Evolutionary conservation across 2,329 filamentous ascomycete species (phyloP), one percentile per base, ranked within the genome.

Genomic region (Fusarium ambrosium): DNA sequence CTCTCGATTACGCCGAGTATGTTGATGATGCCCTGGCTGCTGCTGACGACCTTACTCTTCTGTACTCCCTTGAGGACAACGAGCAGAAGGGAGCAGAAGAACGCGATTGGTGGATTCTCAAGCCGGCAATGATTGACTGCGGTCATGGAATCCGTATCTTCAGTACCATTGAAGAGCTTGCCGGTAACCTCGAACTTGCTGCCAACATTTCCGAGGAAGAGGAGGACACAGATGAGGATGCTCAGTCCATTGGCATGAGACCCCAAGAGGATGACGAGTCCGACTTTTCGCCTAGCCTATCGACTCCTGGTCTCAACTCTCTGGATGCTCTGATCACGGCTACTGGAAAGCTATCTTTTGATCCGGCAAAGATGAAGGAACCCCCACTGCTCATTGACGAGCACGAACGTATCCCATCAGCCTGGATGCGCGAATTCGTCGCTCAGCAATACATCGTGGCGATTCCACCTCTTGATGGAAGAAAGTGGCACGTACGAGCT

Each of bases 61-160:
- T 84, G 27, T 80, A 78, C 43, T 83, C 82, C 0, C 79, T 84
- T 0, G 81, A 84, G 32, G 77, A 81, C 4, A 84, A 84, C 37
- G 80, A 77, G 22, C 45, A 37, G 9, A 82, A 77, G 55, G 69
- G 73, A 1, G 37, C 79, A 0, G 60, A 61, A 0, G 77, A 84
- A 2, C 74, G 83, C 1, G 79, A 84, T 36, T 84, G 83, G 82
- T 84, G 83, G 83, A 84, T 84, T 27, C 63, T 84, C 4, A 84
- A 84, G 60, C 82, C 83, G 2, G 82, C 83, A 0, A 73, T 84
- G 69, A 79, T 84, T 11, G 83, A 84, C 24, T 84, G 82, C n/a
- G 83, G 82, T 1, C 80, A 82, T 10, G 83, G 83, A 0, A 84
- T 84, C n/a, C 79, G 82, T 0, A 77, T 84, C 10, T 84, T 84